These are phyloP conservation scores for Astragalus membranaceus DNA, from an alignment of 306 rosid species.

Conservation along the genomic window DNA sequence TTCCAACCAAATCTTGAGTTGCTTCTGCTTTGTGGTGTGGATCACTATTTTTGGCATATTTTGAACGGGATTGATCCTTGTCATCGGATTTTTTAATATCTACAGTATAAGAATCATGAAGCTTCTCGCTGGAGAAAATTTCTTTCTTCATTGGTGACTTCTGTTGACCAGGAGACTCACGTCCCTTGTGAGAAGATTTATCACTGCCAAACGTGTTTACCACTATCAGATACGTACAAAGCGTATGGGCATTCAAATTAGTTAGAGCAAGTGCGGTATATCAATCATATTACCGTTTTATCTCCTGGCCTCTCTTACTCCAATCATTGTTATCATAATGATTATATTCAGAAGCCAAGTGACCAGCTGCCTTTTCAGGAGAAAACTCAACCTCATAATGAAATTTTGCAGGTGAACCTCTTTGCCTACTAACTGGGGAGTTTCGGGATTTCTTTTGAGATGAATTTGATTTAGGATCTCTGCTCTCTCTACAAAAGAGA, in stretches of 20 bases:
- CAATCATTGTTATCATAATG: slow-evolving; percentile 25
- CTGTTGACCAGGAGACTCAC: slow-evolving; percentile 31
- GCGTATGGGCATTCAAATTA: neutral
- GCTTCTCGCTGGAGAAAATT: slow-evolving; percentile 37
- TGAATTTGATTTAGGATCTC: slow-evolving; percentile 34
- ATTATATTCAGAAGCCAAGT: slow-evolving; percentile 24
- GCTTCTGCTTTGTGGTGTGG: too few relatives aligned
- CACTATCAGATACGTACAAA: slow-evolving; percentile 21
- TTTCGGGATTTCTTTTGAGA: slow-evolving; percentile 33
- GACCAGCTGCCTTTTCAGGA: slow-evolving; percentile 41
- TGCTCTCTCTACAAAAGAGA: slow-evolving; percentile 36
- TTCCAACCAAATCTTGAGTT: slow-evolving; percentile 22
- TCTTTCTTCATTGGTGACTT: slow-evolving; percentile 38
- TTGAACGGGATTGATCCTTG: slow-evolving; percentile 19
- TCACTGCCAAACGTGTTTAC: slow-evolving; percentile 42
- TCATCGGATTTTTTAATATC: slow-evolving; percentile 25
- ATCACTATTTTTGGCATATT: too few relatives aligned
- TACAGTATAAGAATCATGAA: slow-evolving; percentile 29
- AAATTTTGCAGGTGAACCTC: slow-evolving; percentile 36
- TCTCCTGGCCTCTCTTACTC: slow-evolving; percentile 39
- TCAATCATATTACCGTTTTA: slow-evolving; percentile 36
- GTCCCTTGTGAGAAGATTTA: slow-evolving; percentile 31
- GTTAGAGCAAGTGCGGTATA: slow-evolving; percentile 11
- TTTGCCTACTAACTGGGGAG: slow-evolving; percentile 38
- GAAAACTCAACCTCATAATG: slow-evolving; percentile 30